A percentile compares a stretch with the other conserved stretches of the same genome.
phyloP scores from a whole-genome alignment of 163 green algal genomes.

The Scenedesmus sp. region DNA sequence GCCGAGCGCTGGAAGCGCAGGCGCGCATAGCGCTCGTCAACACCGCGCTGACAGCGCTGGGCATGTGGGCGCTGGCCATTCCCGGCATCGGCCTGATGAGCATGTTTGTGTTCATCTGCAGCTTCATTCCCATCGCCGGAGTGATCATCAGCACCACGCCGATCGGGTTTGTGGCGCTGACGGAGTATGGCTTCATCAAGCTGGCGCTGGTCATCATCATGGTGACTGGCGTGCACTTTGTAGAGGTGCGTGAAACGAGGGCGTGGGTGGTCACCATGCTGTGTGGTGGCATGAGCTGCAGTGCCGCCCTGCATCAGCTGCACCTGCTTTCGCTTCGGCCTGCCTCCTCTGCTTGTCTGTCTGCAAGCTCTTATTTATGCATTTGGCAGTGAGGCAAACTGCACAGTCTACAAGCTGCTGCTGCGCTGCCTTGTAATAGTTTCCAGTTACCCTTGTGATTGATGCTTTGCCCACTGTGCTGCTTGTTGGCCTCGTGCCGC shows the following conservation, averaged over 20 bases:
- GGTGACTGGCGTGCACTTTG: conserved; percentile 93
- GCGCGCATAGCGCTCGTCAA: conserved; percentile 93
- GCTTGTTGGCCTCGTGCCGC: no score
- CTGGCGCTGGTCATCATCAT: conserved; percentile 93
- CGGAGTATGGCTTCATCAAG: conserved; percentile 95
- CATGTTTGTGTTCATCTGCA: conserved; percentile 96
- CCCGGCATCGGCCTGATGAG: conserved; percentile 91
- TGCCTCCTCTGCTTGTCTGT: no score
- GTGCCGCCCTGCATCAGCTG: no score
- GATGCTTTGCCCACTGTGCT: neutral
- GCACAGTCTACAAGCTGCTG: no score
- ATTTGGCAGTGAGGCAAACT: no score
- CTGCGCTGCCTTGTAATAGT: no score
- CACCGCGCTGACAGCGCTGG: conserved; percentile 88
- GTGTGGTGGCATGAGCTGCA: no score
- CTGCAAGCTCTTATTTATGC: no score
- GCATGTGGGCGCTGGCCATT: conserved; percentile 92
- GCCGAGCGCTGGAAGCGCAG: conserved; percentile 94
- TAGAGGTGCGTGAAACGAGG: conserved; percentile 85
- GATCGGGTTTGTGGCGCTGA: conserved; percentile 96
- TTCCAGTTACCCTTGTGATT: no score
- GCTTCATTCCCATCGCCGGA: conserved; percentile 97
- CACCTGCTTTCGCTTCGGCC: no score
- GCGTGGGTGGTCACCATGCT: neutral
- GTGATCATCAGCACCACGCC: conserved; percentile 95